Evolutionary conservation across 2,329 filamentous ascomycete genomes (phyloP).

Genomic region (Aspergillus sp.): DNA sequence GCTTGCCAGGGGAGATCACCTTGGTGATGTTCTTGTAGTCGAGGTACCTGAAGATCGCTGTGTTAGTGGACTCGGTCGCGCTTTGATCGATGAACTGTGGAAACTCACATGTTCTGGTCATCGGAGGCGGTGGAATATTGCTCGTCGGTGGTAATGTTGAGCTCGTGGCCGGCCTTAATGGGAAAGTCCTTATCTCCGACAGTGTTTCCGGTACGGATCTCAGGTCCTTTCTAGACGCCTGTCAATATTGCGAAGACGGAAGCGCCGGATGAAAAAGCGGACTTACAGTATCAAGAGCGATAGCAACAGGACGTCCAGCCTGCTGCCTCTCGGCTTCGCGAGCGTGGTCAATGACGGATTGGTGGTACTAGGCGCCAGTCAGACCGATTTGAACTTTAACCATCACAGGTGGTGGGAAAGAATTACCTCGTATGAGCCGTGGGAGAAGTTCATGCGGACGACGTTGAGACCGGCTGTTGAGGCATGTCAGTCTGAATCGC

Average conservation of each 20-base stretch:
- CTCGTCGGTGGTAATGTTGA: slow-evolving; percentile 98
- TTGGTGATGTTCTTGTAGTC: slow-evolving; percentile 99
- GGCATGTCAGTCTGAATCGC: slow-evolving; percentile 22
- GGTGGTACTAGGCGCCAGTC: slow-evolving; percentile 71
- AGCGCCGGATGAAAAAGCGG: not conserved
- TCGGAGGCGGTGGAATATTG: slow-evolving; percentile 83
- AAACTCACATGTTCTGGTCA: slow-evolving; percentile 85
- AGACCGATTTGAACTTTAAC: not conserved
- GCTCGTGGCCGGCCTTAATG: slow-evolving; percentile 77
- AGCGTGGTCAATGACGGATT: slow-evolving; percentile 96
- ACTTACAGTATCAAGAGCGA: slow-evolving; percentile 83
- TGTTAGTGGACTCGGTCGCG: slow-evolving; percentile 21
- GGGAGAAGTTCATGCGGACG: slow-evolving; percentile 99
- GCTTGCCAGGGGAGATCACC: slow-evolving; percentile 87
- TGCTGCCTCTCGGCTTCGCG: slow-evolving; percentile 80
- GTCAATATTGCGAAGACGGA: slow-evolving; percentile 18
- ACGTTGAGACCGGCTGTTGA: slow-evolving; percentile 83
- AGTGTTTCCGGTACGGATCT: slow-evolving; percentile 83
- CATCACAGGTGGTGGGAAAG: not conserved
- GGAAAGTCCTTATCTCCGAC: slow-evolving; percentile 73
- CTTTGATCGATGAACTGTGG: not conserved
- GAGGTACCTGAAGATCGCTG: slow-evolving; percentile 69
- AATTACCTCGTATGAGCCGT: slow-evolving; percentile 77
- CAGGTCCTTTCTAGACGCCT: slow-evolving; percentile 69
- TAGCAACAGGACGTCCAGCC: slow-evolving; percentile 85